Evolutionary conservation across 2,329 filamentous ascomycete genomes (phyloP).

Genomic region (Sporothrix luriei): DNA sequence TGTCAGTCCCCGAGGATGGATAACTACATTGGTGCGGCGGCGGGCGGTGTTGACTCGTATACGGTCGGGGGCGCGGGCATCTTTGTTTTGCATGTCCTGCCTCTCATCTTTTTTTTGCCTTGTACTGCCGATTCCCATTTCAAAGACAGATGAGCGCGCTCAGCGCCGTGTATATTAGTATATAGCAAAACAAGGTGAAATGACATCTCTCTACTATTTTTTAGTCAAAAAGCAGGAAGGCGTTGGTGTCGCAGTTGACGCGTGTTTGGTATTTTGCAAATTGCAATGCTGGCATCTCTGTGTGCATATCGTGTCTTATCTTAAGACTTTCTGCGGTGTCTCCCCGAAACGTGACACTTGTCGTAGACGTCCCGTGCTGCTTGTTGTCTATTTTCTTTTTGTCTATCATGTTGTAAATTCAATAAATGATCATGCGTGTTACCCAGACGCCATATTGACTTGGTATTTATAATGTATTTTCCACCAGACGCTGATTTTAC

Average conservation of each 20-base stretch:
- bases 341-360: not conserved
- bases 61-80: not conserved
- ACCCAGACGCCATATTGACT: slow-evolving; percentile 10
- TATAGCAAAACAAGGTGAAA: slow-evolving; percentile 13
- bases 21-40: not conserved
- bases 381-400: not conserved
- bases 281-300: not conserved
- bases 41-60: not conserved
- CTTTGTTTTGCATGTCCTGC: not conserved
- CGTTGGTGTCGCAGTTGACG: not conserved
- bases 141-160: slow-evolving; percentile 3
- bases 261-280: slow-evolving; percentile 7
- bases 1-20: not conserved
- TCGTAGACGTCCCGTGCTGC: not conserved
- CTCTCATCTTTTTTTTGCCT: not conserved
- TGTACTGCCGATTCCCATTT: slow-evolving; percentile 9
- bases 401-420: slow-evolving; percentile 12
- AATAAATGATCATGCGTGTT: slow-evolving; percentile 16
- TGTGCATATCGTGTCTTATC: not conserved
- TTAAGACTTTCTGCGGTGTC: not conserved
- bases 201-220: slow-evolving; percentile 29
- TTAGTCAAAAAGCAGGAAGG: not conserved
- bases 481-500: not conserved
- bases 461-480: slow-evolving; percentile 17
- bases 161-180: slow-evolving; percentile 25